Base-by-base conservation (phyloP, 768 basidiomycete genomes). In the Artomyces pyxidatus region DNA sequence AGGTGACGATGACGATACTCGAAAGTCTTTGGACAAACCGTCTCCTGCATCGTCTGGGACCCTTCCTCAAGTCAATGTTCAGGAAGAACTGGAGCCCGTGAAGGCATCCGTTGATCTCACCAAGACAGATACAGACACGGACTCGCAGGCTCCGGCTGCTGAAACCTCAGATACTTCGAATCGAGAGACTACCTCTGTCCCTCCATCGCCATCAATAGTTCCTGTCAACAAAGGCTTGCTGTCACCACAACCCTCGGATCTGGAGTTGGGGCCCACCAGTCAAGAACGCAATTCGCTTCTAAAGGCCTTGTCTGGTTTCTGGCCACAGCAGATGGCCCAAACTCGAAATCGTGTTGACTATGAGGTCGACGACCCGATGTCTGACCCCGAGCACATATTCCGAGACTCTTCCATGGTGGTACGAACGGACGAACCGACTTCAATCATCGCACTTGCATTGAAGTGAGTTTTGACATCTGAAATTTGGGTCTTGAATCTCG, bases 371-470 rank as follows among this genome's bases (percentile, higher is more conserved):
- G 84, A 88, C 58, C 77, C 78, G 4, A 75, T 83, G 64, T 74
- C 76, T 52, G 85, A 90, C 61, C 83, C 83, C 1, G 94, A 97
- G 59, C 92, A 98, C 61, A 85, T 98, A 42, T 97, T 96, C 68
- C 77, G 89, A 30, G 94, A 95, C 60, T 92, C 90, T 14, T 83
- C 86, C 2, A 94, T 98, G 80, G 83, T 97, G 44, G 86, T 99
- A 17, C 78, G 95, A 17, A 92, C 92, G 17, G 93, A 97, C 63
- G 96, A 99, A 61, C 96, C 95, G 2, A 96, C 94, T 0, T 97
- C 95, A 16, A 96, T 98, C 60, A 93, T 98, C 55, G 94, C 96
- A 6, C 81, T 97, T 49, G 90, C 92, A 5, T 68, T 99, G 42
- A 89, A 86, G 90, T 91, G 59, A 59, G 80, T 66, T 7, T 37